phyloP scores from a whole-genome alignment of 495 filamentous ascomycete genomes.

The Penicillium lagena region DNA sequence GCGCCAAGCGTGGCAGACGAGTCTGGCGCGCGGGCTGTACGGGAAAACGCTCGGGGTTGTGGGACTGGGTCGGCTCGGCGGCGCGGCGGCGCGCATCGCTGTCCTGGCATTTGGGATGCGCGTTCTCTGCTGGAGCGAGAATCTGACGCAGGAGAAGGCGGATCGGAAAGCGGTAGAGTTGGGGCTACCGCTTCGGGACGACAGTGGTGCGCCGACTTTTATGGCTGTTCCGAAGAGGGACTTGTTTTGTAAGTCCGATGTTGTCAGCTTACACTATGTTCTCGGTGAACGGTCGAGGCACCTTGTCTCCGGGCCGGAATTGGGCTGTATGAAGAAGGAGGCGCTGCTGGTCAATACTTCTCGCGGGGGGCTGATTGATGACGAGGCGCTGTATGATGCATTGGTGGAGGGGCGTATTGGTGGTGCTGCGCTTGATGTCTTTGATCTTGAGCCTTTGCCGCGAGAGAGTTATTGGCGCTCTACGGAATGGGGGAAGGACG shows the following conservation, averaged over 20 bases:
- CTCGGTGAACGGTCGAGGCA: constrained; percentile 51
- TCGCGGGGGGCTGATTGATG: constrained; percentile 57
- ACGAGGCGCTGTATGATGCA: constrained; percentile 49
- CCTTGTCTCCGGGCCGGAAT: constrained; percentile 42
- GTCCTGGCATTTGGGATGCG: constrained; percentile 55
- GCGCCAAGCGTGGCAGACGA: constrained; percentile 51
- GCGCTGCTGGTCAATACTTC: constrained; percentile 61
- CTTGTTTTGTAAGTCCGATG: constrained; percentile 51
- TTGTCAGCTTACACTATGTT: constrained; percentile 60
- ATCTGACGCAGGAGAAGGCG: constrained; percentile 57
- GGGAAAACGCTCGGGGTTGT: constrained; percentile 54
- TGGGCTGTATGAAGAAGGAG: constrained; percentile 51
- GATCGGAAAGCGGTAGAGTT: constrained; percentile 47
- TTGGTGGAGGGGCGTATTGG: constrained; percentile 49
- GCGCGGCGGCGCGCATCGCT: constrained; percentile 49
- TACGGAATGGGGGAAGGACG: constrained; percentile 47
- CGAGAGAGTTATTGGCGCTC: constrained; percentile 53
- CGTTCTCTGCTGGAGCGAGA: constrained; percentile 57
- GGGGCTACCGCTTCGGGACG: constrained; percentile 29
- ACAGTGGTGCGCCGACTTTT: neutral
- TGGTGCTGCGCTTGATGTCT: constrained; percentile 63
- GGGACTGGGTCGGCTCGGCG: constrained; percentile 56
- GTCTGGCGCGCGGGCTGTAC: constrained; percentile 42
- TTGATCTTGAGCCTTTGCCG: constrained; percentile 57
- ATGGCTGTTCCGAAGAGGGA: constrained; percentile 31